Evolutionary conservation across 495 filamentous ascomycete species (phyloP).

Genomic region (Cryomyces antarcticus): DNA sequence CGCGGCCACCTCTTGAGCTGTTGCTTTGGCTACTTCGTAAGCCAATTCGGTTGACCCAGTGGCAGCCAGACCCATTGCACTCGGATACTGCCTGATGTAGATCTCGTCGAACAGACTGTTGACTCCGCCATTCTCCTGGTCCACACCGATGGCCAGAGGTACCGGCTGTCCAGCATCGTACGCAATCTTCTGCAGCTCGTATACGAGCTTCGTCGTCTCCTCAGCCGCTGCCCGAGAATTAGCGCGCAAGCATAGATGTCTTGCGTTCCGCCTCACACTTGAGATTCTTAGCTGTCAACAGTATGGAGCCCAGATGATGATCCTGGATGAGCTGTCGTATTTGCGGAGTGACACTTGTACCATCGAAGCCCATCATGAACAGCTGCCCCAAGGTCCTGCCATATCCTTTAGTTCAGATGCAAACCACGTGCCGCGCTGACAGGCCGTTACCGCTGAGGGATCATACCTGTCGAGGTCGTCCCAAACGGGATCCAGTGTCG

Average conservation of each 20-base stretch:
- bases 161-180: constrained; percentile 70
- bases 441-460: constrained; percentile 1
- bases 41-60: constrained; percentile 60
- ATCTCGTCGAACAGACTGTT: constrained; percentile 86
- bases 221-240: constrained; percentile 41
- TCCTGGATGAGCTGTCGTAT: constrained; percentile 70
- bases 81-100: constrained; percentile 78
- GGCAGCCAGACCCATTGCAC: constrained; percentile 76
- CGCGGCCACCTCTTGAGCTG: constrained; percentile 64
- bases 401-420: constrained; percentile 1
- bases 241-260: neutral
- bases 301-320: constrained; percentile 64
- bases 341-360: constrained; percentile 66
- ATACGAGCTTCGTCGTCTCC: constrained; percentile 58
- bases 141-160: constrained; percentile 63
- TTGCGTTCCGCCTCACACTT: constrained; percentile 38
- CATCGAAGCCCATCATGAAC: constrained; percentile 92
- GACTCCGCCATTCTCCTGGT: constrained; percentile 89
- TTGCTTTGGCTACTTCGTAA: constrained; percentile 67
- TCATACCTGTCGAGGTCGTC: constrained; percentile 33
- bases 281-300: constrained; percentile 77
- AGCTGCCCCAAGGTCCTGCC: constrained; percentile 61
- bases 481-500: constrained; percentile 45
- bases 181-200: constrained; percentile 73
- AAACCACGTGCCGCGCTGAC: no score